Conservation (phyloP, 2,329 filamentous ascomycete genomes). For the Cyphellophora attinorum region DNA sequence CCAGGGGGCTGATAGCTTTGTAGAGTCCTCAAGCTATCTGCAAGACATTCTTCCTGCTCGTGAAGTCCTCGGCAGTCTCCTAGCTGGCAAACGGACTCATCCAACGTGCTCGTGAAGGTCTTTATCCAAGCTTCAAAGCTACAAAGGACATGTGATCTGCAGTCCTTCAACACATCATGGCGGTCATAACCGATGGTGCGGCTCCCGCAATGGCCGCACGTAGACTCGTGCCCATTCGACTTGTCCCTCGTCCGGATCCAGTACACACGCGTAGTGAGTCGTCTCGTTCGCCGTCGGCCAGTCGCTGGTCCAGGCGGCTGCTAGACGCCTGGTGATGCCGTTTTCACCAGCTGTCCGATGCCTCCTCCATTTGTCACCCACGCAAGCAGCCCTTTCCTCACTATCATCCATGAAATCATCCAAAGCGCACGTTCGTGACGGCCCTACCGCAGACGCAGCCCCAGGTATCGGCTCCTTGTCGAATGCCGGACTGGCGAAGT, state of each 20-base stretch:
- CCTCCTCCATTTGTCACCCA: slow-evolving; percentile 11
- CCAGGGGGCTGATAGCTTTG: too few relatives aligned
- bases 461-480: slow-evolving; percentile 17
- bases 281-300: slow-evolving; percentile 48
- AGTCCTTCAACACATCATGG: too few relatives aligned
- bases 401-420: slow-evolving; percentile 16
- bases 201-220: slow-evolving; percentile 5
- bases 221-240: slow-evolving; percentile 37
- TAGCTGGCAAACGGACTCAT: too few relatives aligned
- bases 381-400: slow-evolving; percentile 11
- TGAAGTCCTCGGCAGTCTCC: too few relatives aligned
- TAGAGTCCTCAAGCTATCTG: too few relatives aligned
- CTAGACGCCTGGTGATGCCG: slow-evolving; percentile 21
- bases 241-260: slow-evolving; percentile 43
- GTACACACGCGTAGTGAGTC: slow-evolving; percentile 49
- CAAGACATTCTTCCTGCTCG: too few relatives aligned
- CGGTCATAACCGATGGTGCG: too few relatives aligned
- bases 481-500: slow-evolving; percentile 33
- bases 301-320: slow-evolving; percentile 39
- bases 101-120: too few relatives aligned
- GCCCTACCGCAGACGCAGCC: neutral
- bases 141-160: too few relatives aligned
- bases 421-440: slow-evolving; percentile 10
- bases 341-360: slow-evolving; percentile 15
- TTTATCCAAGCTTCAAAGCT: too few relatives aligned